Evolutionary conservation across 208 protist genomes (phyloP).

Genomic region (Trypanosoma melophagium): DNA sequence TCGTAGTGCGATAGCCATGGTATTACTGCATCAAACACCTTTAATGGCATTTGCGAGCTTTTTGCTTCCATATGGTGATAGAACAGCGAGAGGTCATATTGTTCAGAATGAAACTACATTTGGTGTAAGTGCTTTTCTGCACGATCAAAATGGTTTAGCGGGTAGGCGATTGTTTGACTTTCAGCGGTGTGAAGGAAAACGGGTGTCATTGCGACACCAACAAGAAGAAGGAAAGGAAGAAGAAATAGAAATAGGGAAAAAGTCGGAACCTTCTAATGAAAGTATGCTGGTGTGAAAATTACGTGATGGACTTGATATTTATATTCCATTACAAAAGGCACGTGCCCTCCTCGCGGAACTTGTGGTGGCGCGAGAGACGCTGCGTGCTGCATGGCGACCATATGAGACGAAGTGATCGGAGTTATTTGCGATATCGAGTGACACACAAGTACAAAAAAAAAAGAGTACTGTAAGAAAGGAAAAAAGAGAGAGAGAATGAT

Average conservation of each 20-base stretch:
- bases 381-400: not conserved
- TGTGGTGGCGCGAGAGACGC: conserved; percentile 2
- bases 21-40: not conserved
- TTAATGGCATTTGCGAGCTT: not conserved
- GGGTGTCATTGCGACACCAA: not conserved
- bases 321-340: conserved; percentile 6
- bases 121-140: too few relatives aligned
- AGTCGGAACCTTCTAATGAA: too few relatives aligned
- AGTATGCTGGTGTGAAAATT: not conserved
- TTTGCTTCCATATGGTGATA: not conserved
- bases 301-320: not conserved
- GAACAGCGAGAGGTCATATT: too few relatives aligned
- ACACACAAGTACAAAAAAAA: too few relatives aligned
- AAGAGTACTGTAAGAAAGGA: too few relatives aligned
- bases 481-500: too few relatives aligned
- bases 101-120: too few relatives aligned
- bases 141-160: too few relatives aligned
- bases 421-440: not conserved
- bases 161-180: too few relatives aligned
- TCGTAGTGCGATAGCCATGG: not conserved
- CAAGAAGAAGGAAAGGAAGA: not conserved
- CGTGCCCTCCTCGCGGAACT: conserved; percentile 7
- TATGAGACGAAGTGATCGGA: not conserved
- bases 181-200: too few relatives aligned
- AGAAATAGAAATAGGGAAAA: not conserved